Base-by-base conservation (phyloP, 2,329 filamentous ascomycete genomes). In the Simplicillium sp. region DNA sequence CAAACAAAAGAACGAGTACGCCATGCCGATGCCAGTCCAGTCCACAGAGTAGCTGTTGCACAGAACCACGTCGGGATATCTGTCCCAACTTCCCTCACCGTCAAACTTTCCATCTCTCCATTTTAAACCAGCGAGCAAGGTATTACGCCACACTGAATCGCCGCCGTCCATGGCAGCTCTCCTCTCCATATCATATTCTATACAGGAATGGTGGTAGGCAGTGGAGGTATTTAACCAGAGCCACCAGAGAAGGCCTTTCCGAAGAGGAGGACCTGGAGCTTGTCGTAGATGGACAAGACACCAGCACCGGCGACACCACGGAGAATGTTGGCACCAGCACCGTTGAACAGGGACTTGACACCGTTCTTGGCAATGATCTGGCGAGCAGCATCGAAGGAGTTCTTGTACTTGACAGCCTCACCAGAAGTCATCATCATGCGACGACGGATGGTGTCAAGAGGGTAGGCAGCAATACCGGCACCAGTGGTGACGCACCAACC, bases 301-400 rank as follows among this genome's bases (percentile, higher is more conserved):
- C 92, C 92, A 77, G 92, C 92, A 87, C 92, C 94, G 66, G 92
- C 92, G 66, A 98, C 92, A 96, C 92, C 94, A 95, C 92, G 92
- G 77, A 98, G 92, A 67, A 98, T 98, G 87, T 98, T 98, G 82
- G 92, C 92, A 87, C 92, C 92, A 68, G 92, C 92, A 89, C 92
- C 92, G 87, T 98, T 98, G 89, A 98, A 98, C 73, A 98, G 90
- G 62, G 92, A 98, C 77, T 81, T 86, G 73, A 94, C 75, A 81
- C 92, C 92, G 80, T 97, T 92, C 75, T 86, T 87, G 76, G 89
- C 89, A 64, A 97, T 70, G 66, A 98, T 98, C 83, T 97, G 87
- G 72, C 78, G 79, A 72, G 82, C 89, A 66, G 92, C 92, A 73
- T 98, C 92, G 61, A 97, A 61, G 57, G 92, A 95, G 68, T 82